A percentile compares a stretch with the other conserved stretches of the same genome.
Conservation (phyloP, 257 asterid genomes). For the Primulina huaijiensis region DNA sequence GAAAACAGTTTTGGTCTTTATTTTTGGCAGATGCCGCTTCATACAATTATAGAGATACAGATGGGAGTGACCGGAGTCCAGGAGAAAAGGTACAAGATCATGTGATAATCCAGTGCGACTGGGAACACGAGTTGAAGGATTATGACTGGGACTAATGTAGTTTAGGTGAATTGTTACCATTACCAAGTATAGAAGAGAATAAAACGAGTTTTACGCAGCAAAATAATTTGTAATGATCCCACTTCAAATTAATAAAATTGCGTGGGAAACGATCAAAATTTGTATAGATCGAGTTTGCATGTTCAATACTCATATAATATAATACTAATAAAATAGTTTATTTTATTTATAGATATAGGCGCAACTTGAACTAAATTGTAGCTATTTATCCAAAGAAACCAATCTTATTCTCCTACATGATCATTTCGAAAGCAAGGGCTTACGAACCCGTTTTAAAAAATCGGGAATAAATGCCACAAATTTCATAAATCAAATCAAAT, state of each 20-base stretch:
- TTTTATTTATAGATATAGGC: too few species aligned
- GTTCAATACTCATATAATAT: too few species aligned
- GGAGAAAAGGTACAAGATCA: conserved; percentile 94
- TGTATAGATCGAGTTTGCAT: neutral
- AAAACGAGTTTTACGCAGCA: neutral
- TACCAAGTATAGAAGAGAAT: neutral
- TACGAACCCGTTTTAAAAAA: too few species aligned
- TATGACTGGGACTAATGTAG: neutral
- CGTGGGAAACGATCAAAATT: neutral
- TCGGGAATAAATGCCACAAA: too few species aligned
- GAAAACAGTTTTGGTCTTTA: conserved; percentile 3
- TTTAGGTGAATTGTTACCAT: neutral
- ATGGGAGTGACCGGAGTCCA: conserved; percentile 99
- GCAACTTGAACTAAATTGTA: too few species aligned
- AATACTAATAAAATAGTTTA: neutral
- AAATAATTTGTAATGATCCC: neutral
- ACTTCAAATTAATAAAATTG: neutral
- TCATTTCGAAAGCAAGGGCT: too few species aligned
- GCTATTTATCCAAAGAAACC: too few species aligned
- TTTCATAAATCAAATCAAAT: too few species aligned
- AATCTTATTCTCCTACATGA: too few species aligned
- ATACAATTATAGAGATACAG: conserved; percentile 95
- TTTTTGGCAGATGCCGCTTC: conserved; percentile 78
- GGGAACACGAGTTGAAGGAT: neutral
- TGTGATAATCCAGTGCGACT: conserved; percentile 36